A percentile compares a stretch with the other conserved stretches of the same genome.
Evolutionary conservation across 2,329 filamentous ascomycete species (phyloP).

Genomic region (Colletotrichum truncatum): DNA sequence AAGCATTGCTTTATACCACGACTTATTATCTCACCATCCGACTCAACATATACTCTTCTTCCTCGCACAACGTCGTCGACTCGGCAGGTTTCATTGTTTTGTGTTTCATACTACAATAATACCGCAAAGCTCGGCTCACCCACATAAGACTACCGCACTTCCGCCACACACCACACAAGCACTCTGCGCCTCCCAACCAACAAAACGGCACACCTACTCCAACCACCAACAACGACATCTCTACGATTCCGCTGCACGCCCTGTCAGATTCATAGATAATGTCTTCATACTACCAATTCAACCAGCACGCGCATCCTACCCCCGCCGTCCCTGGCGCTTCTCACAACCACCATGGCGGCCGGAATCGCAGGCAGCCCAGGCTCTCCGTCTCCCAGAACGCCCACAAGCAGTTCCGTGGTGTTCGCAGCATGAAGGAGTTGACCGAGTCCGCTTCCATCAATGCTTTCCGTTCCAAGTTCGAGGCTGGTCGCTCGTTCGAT

Average conservation of each 20-base stretch:
- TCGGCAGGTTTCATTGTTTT: conserved; percentile 29
- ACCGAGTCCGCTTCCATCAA: conserved; percentile 79
- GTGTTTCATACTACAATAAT: conserved; percentile 27
- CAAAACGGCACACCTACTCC: neutral
- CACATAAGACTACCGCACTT: conserved; percentile 19
- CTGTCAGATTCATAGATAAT: conserved; percentile 50
- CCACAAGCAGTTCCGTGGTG: conserved; percentile 86
- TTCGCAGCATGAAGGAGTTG: conserved; percentile 87
- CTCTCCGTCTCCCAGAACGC: conserved; percentile 83
- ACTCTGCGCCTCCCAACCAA: conserved; percentile 23
- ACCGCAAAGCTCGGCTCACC: conserved; percentile 30
- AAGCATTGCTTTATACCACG: conserved; percentile 5
- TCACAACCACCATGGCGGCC: conserved; percentile 84
- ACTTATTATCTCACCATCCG: neutral
- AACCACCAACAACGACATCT: conserved; percentile 5
- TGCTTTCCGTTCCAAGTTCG: conserved; percentile 86
- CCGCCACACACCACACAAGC: conserved; percentile 8
- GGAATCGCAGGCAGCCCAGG: conserved; percentile 85
- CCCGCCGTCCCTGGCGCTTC: conserved; percentile 64
- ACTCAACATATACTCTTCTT: neutral
- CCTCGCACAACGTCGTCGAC: conserved; percentile 25
- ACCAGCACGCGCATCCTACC: conserved; percentile 64
- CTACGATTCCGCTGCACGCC: neutral
- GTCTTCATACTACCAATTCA: conserved; percentile 73
- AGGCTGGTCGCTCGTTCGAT: conserved; percentile 92